Conservation (phyloP, 495 filamentous ascomycete species). For the Neurospora africana region DNA sequence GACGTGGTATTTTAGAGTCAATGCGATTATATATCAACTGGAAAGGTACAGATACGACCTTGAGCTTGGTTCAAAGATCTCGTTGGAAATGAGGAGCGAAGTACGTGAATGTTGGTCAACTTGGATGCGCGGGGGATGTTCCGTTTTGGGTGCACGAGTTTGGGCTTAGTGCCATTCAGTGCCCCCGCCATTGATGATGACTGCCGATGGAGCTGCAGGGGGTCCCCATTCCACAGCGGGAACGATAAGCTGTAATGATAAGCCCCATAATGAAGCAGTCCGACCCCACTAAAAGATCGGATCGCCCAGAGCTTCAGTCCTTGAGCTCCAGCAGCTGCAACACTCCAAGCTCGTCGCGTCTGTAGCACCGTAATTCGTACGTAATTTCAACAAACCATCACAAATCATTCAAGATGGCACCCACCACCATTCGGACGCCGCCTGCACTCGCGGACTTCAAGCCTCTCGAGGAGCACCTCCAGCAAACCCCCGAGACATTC, state of each 20-base stretch:
- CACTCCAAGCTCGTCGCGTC: not conserved
- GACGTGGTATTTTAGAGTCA: not conserved
- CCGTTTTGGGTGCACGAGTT: not conserved
- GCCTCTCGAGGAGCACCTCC: slow-evolving; percentile 66
- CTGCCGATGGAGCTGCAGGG: not conserved
- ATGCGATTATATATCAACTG: not conserved
- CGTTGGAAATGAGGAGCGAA: too few species aligned
- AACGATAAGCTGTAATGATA: slow-evolving; percentile 15
- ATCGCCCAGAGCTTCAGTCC: not conserved
- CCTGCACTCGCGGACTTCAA: slow-evolving; percentile 49
- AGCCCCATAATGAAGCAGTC: not conserved
- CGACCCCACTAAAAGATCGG: slow-evolving; percentile 13
- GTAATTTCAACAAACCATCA: not conserved
- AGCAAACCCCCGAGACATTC: slow-evolving; percentile 77
- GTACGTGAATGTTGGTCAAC: not conserved
- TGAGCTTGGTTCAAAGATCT: not conserved
- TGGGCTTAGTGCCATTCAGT: too few species aligned
- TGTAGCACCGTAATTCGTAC: slow-evolving; percentile 1
- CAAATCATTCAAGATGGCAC: slow-evolving; percentile 18
- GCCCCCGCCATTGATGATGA: not conserved
- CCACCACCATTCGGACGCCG: slow-evolving; percentile 30
- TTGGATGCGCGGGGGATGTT: not conserved
- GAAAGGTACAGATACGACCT: not conserved
- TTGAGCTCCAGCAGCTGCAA: slow-evolving; percentile 9
- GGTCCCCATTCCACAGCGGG: not conserved